These are phyloP conservation scores for Dactylellina drechsleri DNA, from an alignment of 2,329 filamentous ascomycete species.

Conservation along the genomic window DNA sequence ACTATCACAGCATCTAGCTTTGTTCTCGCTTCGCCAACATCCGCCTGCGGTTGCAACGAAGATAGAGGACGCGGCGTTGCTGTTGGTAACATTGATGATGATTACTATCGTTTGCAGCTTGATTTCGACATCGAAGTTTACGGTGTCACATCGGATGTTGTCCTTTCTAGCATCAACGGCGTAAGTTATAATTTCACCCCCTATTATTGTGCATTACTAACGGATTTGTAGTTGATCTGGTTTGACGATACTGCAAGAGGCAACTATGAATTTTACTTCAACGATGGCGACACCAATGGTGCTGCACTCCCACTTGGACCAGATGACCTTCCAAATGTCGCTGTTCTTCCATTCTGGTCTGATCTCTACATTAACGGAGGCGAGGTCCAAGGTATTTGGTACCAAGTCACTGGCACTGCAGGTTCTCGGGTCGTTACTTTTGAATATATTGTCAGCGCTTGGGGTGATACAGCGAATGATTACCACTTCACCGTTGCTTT, in stretches of 20 bases:
- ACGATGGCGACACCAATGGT: conserved; percentile 32
- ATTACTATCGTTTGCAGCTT: conserved; percentile 32
- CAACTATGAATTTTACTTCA: conserved; percentile 34
- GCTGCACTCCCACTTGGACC: conserved; percentile 24
- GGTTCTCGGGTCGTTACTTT: conserved; percentile 21
- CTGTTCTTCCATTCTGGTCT: conserved; percentile 47
- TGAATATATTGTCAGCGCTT: conserved; percentile 32
- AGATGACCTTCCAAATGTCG: conserved; percentile 36
- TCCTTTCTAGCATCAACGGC: conserved; percentile 43
- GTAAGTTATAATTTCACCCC: conserved; percentile 9
- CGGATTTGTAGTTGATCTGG: conserved; percentile 30
- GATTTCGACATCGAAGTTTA: conserved; percentile 39
- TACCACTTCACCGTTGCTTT: conserved; percentile 38
- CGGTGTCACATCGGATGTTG: conserved; percentile 24
- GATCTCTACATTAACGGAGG: conserved; percentile 31
- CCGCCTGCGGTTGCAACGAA: background rate
- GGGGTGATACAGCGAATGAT: conserved; percentile 16
- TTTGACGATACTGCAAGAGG: conserved; percentile 24
- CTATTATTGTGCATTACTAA: background rate
- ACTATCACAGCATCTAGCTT: conserved; percentile 32
- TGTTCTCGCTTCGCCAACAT: conserved; percentile 11
- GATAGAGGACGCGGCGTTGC: background rate
- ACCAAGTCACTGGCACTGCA: conserved; percentile 12
- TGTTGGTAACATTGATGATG: conserved; percentile 26
- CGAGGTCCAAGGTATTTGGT: conserved; percentile 38